Evolutionary conservation across 495 filamentous ascomycete genomes (phyloP).

Genomic region (Choiromyces venosus): DNA sequence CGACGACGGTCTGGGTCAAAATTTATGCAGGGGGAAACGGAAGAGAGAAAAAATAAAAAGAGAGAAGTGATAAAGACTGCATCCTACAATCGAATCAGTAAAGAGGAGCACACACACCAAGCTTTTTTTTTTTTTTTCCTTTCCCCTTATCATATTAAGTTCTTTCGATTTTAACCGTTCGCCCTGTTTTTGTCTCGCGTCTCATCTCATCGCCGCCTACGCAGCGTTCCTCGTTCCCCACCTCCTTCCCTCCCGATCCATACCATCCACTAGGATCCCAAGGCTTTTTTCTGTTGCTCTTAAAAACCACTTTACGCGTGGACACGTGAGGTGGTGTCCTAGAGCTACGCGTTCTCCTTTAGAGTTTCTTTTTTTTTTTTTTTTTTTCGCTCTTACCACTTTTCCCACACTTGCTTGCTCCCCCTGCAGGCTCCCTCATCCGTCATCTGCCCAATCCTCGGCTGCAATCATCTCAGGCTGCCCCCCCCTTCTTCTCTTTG

Average conservation of each 20-base stretch:
- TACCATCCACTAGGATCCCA: constrained; percentile 1
- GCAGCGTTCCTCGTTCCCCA: constrained; percentile 1
- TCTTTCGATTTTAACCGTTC: neutral
- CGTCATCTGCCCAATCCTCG: constrained; percentile 7
- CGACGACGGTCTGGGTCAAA: neutral
- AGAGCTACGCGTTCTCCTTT: constrained; percentile 15
- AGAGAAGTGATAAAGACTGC: neutral
- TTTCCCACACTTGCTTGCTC: neutral
- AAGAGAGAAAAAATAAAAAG: neutral
- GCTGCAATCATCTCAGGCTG: neutral
- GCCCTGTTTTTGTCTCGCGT: constrained; percentile 9
- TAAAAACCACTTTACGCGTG: constrained; percentile 37
- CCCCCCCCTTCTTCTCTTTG: neutral
- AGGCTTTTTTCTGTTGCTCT: constrained; percentile 5
- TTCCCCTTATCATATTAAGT: neutral
- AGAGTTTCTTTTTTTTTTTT: neutral
- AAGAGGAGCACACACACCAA: neutral
- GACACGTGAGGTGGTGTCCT: constrained; percentile 32
- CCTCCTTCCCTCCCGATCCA: constrained; percentile 3
- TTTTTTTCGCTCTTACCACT: neutral
- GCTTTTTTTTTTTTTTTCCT: neutral
- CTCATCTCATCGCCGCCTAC: constrained; percentile 25
- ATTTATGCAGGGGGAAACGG: constrained; percentile 2
- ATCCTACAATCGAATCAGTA: neutral
- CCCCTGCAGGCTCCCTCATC: constrained; percentile 9